Evolutionary conservation across 805 yeast species (phyloP), one percentile per base, ranked within the genome.

Genomic region (Yamadazyma philogaea): DNA sequence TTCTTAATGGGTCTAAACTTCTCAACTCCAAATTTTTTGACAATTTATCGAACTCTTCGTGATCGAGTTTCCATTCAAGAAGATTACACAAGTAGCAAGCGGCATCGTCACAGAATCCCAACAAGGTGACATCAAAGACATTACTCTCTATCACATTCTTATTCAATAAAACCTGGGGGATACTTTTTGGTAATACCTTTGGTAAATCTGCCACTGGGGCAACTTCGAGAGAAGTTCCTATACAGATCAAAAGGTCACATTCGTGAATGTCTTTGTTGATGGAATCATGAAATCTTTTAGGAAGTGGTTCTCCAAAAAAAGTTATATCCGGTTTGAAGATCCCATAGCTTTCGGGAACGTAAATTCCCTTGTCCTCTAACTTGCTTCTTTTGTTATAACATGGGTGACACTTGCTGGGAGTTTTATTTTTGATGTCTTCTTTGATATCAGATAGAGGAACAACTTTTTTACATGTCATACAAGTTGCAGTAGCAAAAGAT

Each of bases 311-410:
- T 0, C 96, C 96, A 37, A 89, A 87, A 21, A 83, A 77, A 34
- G 91, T 95, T 47, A 93, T 89, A 58, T 88, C 95, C 1, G 96
- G 96, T 56, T 89, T 89, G 87, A 67, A 86, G 74, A 69, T 90
- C 11, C 68, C 65, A 42, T 50, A 59, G 36, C 60, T 57, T 40
- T 61, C 64, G 3, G 54, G 50, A 22, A 61, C 47, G 40, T 50
- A 57, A 4, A 57, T 60, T 22, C 67, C 68, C 10, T 48, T 48
- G 4, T 51, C 46, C 39, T 63, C 44, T 8, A 59, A 39, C 37
- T 47, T 50, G 8, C 47, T 38, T 36, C 60, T 44, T 22, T 49
- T 45, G 19, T 48, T 45, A n/a, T 47, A 37, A 46, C 75, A 70
- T 39, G 52, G 54, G 2, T 67, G 64, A 45, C 96, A 89, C 30